Conservation (phyloP, 2,329 filamentous ascomycete genomes). For the Fusarium tuaranense region DNA sequence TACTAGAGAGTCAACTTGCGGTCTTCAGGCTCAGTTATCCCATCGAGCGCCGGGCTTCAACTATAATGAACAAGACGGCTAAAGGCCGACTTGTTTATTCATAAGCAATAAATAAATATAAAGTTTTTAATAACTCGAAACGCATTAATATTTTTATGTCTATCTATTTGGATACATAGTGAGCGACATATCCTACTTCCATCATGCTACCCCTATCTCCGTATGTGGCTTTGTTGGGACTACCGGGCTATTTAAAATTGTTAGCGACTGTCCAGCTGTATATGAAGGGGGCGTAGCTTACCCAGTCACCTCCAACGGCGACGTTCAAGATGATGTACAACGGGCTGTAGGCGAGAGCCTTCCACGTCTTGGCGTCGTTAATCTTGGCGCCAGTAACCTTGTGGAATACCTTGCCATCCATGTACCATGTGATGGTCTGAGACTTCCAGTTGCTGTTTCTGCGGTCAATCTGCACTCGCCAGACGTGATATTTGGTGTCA, state of each 20-base stretch:
- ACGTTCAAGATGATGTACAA: slow-evolving; percentile 67
- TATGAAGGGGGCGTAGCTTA: slow-evolving; percentile 47
- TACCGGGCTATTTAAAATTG: slow-evolving; percentile 55
- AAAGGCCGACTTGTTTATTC: neutral
- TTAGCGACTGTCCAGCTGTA: neutral
- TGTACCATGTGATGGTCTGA: slow-evolving; percentile 64
- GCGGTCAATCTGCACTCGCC: slow-evolving; percentile 63
- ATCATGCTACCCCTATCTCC: slow-evolving; percentile 62
- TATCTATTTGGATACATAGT: slow-evolving; percentile 48
- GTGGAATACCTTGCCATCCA: slow-evolving; percentile 59
- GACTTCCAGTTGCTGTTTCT: slow-evolving; percentile 56
- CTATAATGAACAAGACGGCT: no score
- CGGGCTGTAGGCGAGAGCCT: slow-evolving; percentile 60
- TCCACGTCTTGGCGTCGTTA: slow-evolving; percentile 61
- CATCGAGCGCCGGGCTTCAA: no score
- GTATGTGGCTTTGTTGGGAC: slow-evolving; percentile 58
- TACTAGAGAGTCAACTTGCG: no score
- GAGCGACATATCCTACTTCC: slow-evolving; percentile 64
- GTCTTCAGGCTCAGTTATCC: no score
- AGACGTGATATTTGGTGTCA: slow-evolving; percentile 60
- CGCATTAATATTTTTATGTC: neutral
- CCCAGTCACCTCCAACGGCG: slow-evolving; percentile 66
- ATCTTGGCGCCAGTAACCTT: slow-evolving; percentile 59
- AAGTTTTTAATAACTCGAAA: neutral
- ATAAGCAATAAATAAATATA: neutral